These are phyloP conservation scores for Fonsecaea monophora DNA, from an alignment of 2,329 filamentous ascomycete genomes.

Conservation along the genomic window DNA sequence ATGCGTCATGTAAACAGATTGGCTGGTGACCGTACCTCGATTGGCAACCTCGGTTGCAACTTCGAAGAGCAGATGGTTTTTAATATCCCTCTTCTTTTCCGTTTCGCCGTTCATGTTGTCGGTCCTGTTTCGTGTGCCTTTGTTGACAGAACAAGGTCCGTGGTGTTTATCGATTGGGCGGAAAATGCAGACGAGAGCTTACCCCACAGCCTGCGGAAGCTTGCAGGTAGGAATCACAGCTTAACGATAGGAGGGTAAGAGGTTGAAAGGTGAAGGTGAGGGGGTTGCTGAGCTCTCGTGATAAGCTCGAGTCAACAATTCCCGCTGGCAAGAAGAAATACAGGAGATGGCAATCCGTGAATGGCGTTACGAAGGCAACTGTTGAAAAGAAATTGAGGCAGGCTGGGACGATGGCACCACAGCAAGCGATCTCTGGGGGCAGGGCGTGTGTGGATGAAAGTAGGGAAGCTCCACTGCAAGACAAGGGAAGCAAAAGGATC, in stretches of 20 bases:
- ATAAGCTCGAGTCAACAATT: slow-evolving; percentile 8
- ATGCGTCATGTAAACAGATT: slow-evolving; percentile 30
- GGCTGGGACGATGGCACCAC: slow-evolving; percentile 34
- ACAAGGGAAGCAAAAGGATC: slow-evolving; percentile 16
- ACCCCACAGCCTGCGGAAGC: slow-evolving; percentile 34
- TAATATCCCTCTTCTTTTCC: slow-evolving; percentile 72
- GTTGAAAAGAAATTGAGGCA: slow-evolving; percentile 33
- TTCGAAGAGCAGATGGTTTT: slow-evolving; percentile 96
- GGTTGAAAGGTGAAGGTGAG: background rate
- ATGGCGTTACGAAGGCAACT: slow-evolving; percentile 12
- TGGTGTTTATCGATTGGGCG: slow-evolving; percentile 1
- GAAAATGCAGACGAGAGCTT: slow-evolving; percentile 24
- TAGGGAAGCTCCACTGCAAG: slow-evolving; percentile 10
- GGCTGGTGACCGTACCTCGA: slow-evolving; percentile 67
- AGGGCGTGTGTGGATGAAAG: slow-evolving; percentile 11
- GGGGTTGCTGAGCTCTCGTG: slow-evolving; percentile 5
- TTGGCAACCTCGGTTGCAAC: slow-evolving; percentile 97
- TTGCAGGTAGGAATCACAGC: slow-evolving; percentile 23
- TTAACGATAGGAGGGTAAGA: slow-evolving; percentile 6
- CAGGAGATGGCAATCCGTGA: slow-evolving; percentile 18
- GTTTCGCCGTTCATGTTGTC: slow-evolving; percentile 40
- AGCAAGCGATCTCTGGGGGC: slow-evolving; percentile 25
- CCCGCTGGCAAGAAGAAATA: background rate
- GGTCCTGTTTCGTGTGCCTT: slow-evolving; percentile 1
- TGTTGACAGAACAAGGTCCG: background rate